These are phyloP conservation scores for Fusarium coffeatum DNA, from an alignment of 2,329 filamentous ascomycete species.

Conservation along the genomic window DNA sequence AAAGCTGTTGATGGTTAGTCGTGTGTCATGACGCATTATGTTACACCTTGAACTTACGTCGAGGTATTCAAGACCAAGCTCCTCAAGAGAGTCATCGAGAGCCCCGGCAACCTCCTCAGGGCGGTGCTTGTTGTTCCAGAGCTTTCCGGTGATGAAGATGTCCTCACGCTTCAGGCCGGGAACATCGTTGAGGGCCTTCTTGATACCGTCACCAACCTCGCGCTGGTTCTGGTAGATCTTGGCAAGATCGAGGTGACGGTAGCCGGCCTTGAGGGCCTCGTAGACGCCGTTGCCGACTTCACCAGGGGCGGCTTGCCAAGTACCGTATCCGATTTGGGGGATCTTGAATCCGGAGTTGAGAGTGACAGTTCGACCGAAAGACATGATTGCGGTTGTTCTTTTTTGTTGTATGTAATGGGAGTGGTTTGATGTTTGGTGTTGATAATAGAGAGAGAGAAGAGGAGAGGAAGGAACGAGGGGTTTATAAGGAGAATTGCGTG, in stretches of 20 bases:
- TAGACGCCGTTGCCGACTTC: constrained; percentile 74
- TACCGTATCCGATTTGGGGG: constrained; percentile 69
- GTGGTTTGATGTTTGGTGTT: not conserved
- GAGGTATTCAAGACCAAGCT: constrained; percentile 67
- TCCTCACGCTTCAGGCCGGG: constrained; percentile 65
- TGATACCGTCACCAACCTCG: constrained; percentile 68
- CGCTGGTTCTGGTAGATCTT: constrained; percentile 73
- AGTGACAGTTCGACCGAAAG: constrained; percentile 65
- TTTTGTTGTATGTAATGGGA: not conserved
- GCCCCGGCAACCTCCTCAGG: constrained; percentile 69
- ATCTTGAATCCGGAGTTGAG: constrained; percentile 75
- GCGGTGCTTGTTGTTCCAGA: constrained; percentile 70
- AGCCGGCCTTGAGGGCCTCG: constrained; percentile 71
- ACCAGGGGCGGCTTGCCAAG: constrained; percentile 74
- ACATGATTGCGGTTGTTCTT: constrained; percentile 58
- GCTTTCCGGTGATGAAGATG: constrained; percentile 75
- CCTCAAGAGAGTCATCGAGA: constrained; percentile 66
- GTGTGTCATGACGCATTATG: not conserved
- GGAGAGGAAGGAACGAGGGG: not conserved
- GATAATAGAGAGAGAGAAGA: not conserved
- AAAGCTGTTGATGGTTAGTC: constrained; percentile 55
- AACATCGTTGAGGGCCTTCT: constrained; percentile 58
- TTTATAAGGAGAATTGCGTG: constrained; percentile 26
- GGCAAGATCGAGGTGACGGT: constrained; percentile 69
- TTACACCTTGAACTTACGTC: constrained; percentile 54